Percentiles rank a stretch among this genome's conserved stretches.
These are phyloP conservation scores for Cudoniella acicularis DNA, from an alignment of 495 filamentous ascomycete species.

Conservation along the genomic window DNA sequence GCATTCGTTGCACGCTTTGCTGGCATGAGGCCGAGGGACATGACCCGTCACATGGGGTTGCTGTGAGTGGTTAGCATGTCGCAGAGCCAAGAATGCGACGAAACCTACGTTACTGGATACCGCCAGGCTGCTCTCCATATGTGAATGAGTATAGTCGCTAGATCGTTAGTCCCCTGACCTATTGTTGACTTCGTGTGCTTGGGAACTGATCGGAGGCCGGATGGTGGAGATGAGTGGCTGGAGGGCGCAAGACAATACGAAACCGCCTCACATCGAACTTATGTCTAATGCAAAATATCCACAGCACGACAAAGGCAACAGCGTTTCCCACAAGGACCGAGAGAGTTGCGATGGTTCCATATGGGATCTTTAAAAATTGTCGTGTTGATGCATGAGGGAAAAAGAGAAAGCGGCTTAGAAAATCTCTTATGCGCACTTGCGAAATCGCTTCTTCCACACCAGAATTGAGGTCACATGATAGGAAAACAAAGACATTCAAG, in stretches of 20 bases:
- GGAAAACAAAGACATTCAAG: too few species aligned
- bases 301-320: too few species aligned
- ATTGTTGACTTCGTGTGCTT: not conserved
- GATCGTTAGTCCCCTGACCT: not conserved
- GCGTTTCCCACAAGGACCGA: too few species aligned
- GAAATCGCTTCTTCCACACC: not conserved
- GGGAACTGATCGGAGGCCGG: not conserved
- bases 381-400: not conserved
- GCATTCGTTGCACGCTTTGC: constrained; percentile 5
- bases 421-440: not conserved
- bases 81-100: not conserved
- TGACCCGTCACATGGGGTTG: too few species aligned
- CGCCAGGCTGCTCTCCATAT: not conserved
- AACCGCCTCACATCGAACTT: too few species aligned
- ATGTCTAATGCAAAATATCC: too few species aligned
- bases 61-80: not conserved
- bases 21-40: constrained; percentile 1
- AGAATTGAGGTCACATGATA: not conserved
- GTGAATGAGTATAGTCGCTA: not conserved
- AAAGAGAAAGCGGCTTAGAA: not conserved
- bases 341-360: too few species aligned
- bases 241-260: too few species aligned
- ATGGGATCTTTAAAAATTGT: not conserved
- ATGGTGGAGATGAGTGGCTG: too few species aligned
- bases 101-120: not conserved